Conservation (phyloP, 805 yeast species). For the Phaffomyces opuntiae region DNA sequence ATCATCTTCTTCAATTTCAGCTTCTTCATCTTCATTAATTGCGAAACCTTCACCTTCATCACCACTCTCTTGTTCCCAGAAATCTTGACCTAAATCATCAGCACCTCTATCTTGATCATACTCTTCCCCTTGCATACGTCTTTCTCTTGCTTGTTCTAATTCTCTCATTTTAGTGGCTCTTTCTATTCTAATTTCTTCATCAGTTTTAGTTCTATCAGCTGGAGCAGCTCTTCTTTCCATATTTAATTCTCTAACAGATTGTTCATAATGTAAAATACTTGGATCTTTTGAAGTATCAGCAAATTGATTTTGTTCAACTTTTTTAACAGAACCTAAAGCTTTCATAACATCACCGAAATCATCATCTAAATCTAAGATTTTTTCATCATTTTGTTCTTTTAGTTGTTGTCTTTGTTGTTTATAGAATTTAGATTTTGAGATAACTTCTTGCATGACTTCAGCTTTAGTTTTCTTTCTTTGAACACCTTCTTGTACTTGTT, state of each 20-base stretch:
- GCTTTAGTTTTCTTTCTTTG: conserved; percentile 69
- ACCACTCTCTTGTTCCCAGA: conserved; percentile 58
- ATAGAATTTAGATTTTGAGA: conserved; percentile 73
- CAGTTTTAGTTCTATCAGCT: conserved; percentile 74
- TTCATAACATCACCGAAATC: conserved; percentile 65
- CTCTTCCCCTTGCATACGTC: conserved; percentile 64
- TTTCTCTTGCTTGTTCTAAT: conserved; percentile 60
- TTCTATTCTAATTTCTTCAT: conserved; percentile 59
- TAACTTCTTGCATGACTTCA: conserved; percentile 80
- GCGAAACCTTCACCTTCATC: conserved; percentile 35
- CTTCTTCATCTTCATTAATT: conserved; percentile 21
- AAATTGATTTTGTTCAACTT: conserved; percentile 21
- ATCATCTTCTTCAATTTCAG: conserved; percentile 36
- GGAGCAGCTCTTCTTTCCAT: conserved; percentile 75
- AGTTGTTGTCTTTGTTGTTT: conserved; percentile 68
- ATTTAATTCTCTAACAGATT: conserved; percentile 56
- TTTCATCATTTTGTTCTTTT: conserved; percentile 51
- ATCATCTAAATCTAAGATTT: conserved; percentile 64
- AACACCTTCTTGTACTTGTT: conserved; percentile 37
- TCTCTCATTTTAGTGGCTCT: conserved; percentile 51
- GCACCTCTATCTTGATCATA: conserved; percentile 42
- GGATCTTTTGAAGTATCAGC: conserved; percentile 28
- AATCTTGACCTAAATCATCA: conserved; percentile 62
- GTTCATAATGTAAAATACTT: conserved; percentile 48
- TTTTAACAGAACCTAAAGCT: conserved; percentile 33